Evolutionary conservation across 139 green algal species (phyloP).

Genomic region (Chlorella sp.): DNA sequence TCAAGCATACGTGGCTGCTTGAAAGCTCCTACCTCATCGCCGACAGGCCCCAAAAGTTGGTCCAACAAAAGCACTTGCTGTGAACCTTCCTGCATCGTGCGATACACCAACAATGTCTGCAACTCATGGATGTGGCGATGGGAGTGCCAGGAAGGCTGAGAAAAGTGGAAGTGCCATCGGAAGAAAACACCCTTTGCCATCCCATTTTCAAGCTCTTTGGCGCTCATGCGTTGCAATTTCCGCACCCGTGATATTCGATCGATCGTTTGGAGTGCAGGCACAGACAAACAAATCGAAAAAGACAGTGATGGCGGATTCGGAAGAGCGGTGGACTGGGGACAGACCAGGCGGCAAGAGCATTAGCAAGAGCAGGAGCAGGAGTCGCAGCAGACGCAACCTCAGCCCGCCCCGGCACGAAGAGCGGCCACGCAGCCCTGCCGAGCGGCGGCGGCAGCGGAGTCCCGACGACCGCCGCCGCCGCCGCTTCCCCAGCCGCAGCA

Average conservation of each 20-base stretch:
- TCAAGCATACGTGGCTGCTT: too few species aligned
- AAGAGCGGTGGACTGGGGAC: constrained; percentile 6
- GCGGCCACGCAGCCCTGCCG: neutral
- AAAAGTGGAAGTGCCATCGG: neutral
- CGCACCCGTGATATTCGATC: neutral
- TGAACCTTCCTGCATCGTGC: neutral
- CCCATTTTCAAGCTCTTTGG: neutral
- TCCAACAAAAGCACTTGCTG: neutral
- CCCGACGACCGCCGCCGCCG: neutral
- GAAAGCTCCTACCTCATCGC: neutral
- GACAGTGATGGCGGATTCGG: neutral
- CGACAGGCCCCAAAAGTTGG: neutral
- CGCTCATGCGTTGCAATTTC: neutral
- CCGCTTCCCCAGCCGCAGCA: constrained; percentile 10
- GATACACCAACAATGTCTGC: neutral
- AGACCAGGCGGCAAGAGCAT: too few species aligned
- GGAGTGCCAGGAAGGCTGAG: neutral
- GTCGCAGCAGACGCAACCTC: constrained; percentile 15
- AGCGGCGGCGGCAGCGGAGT: neutral
- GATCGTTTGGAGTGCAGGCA: neutral
- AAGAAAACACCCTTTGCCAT: neutral
- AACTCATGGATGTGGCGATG: neutral
- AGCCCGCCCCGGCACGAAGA: neutral
- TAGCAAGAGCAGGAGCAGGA: constrained; percentile 6
- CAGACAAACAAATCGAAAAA: neutral